A percentile compares a stretch with the other conserved stretches of the same genome.
phyloP scores from a whole-genome alignment of 352 stramenopile species.

The Pythium volutum region DNA sequence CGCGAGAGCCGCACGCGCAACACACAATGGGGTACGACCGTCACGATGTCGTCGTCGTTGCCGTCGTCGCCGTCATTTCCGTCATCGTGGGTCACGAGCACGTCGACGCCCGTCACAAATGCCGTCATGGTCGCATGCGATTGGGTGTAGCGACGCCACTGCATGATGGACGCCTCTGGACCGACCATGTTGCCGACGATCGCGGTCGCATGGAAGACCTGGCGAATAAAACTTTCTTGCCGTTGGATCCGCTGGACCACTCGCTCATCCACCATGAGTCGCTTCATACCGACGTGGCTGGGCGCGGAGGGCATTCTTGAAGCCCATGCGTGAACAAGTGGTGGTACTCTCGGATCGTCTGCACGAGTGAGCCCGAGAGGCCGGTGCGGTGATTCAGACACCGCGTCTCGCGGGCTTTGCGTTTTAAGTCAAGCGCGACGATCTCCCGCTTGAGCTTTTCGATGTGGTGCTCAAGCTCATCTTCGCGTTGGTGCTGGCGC shows the following conservation, averaged over 20 bases:
- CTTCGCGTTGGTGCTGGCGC: conserved; percentile 12
- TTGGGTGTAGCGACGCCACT: conserved; percentile 27
- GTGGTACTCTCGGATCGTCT: conserved; percentile 20
- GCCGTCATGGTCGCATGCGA: conserved; percentile 17
- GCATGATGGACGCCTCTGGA: conserved; percentile 20
- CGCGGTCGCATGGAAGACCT: conserved; percentile 12
- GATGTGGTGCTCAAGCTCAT: conserved; percentile 9
- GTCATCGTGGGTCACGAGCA: neutral
- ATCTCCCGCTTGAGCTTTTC: conserved; percentile 8
- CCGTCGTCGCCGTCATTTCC: neutral
- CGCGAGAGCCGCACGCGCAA: conserved; percentile 20
- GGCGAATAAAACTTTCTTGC: conserved; percentile 23
- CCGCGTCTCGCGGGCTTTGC: conserved; percentile 1
- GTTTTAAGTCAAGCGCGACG: conserved; percentile 3
- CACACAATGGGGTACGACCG: conserved; percentile 6
- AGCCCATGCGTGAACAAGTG: conserved; percentile 19
- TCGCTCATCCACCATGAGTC: neutral
- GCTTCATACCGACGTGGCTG: neutral
- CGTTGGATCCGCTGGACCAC: neutral
- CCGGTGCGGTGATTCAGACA: conserved; percentile 5
- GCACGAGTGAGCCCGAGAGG: conserved; percentile 13
- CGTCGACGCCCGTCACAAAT: conserved; percentile 3
- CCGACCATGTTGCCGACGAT: conserved; percentile 17
- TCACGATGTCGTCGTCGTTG: neutral
- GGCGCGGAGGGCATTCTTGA: neutral